Evolutionary conservation across 1,284 basidiomycete genomes (phyloP).

Genomic region (Phellinidium pouzarii): DNA sequence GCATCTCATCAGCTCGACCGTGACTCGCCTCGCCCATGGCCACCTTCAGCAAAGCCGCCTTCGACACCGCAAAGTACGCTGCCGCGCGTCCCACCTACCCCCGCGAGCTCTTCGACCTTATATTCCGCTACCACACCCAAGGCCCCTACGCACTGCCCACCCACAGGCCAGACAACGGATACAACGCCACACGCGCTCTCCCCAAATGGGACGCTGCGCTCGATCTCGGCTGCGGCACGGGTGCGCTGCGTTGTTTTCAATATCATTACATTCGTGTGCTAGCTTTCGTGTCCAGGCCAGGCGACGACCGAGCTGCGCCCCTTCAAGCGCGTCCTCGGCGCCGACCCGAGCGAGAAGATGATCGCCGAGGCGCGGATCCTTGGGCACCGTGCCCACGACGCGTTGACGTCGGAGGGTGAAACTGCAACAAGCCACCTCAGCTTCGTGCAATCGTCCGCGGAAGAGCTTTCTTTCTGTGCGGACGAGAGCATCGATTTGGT

Average conservation of each 20-base stretch:
- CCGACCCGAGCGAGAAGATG: slow-evolving; percentile 76
- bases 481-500: slow-evolving; percentile 66
- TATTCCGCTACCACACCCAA: slow-evolving; percentile 50
- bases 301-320: slow-evolving; percentile 56
- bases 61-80: slow-evolving; percentile 60
- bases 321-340: slow-evolving; percentile 60
- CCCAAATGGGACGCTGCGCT: slow-evolving; percentile 48
- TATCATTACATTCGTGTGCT: neutral
- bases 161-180: neutral
- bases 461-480: slow-evolving; percentile 47
- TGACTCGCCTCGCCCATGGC: slow-evolving; percentile 42
- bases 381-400: no score
- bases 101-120: slow-evolving; percentile 48
- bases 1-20: no score
- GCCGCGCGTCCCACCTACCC: slow-evolving; percentile 65
- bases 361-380: slow-evolving; percentile 58
- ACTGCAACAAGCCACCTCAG: slow-evolving; percentile 28
- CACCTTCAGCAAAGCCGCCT: slow-evolving; percentile 57
- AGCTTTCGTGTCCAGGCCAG: slow-evolving; percentile 39
- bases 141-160: no score
- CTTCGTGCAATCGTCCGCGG: slow-evolving; percentile 48
- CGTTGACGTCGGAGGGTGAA: slow-evolving; percentile 6
- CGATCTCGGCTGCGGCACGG: slow-evolving; percentile 82
- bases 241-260: slow-evolving; percentile 32
- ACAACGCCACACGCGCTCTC: neutral